These are phyloP conservation scores for Fusarium phyllophilum DNA, from an alignment of 2,329 filamentous ascomycete genomes.

Conservation along the genomic window DNA sequence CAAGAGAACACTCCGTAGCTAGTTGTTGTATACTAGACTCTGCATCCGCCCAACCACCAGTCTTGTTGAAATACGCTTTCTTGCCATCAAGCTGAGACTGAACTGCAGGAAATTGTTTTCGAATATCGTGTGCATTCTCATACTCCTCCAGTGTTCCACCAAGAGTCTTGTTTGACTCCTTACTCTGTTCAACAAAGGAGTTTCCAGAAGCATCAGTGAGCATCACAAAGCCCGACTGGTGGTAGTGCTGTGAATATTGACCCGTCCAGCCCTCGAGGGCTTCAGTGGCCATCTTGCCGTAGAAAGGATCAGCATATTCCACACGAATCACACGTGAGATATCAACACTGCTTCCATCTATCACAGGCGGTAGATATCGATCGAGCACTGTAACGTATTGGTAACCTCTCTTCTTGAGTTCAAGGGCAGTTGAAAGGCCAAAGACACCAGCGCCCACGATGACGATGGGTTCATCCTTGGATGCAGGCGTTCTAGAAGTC, in stretches of 20 bases:
- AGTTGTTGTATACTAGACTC: constrained; percentile 43
- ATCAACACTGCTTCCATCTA: constrained; percentile 54
- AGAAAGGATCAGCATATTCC: constrained; percentile 73
- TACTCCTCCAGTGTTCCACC: constrained; percentile 38
- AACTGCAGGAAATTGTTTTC: constrained; percentile 27
- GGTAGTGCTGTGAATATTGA: constrained; percentile 45
- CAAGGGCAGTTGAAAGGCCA: constrained; percentile 60
- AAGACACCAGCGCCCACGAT: constrained; percentile 61
- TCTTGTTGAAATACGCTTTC: constrained; percentile 43
- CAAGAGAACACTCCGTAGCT: constrained; percentile 40
- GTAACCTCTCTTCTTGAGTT: constrained; percentile 56
- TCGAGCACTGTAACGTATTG: constrained; percentile 60
- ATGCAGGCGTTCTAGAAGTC: constrained; percentile 29
- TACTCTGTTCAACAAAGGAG: constrained; percentile 37
- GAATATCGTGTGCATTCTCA: constrained; percentile 39
- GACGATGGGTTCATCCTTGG: constrained; percentile 44
- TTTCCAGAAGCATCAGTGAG: constrained; percentile 31
- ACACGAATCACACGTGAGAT: constrained; percentile 54
- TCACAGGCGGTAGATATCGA: constrained; percentile 49
- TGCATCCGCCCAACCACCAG: constrained; percentile 49
- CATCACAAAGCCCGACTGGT: constrained; percentile 49
- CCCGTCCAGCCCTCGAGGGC: constrained; percentile 43
- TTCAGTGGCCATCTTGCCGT: constrained; percentile 65
- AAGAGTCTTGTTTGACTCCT: constrained; percentile 19
- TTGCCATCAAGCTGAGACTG: constrained; percentile 38